These are phyloP conservation scores for Botrytis hyacinthi DNA, from an alignment of 2,329 filamentous ascomycete genomes.

Conservation along the genomic window DNA sequence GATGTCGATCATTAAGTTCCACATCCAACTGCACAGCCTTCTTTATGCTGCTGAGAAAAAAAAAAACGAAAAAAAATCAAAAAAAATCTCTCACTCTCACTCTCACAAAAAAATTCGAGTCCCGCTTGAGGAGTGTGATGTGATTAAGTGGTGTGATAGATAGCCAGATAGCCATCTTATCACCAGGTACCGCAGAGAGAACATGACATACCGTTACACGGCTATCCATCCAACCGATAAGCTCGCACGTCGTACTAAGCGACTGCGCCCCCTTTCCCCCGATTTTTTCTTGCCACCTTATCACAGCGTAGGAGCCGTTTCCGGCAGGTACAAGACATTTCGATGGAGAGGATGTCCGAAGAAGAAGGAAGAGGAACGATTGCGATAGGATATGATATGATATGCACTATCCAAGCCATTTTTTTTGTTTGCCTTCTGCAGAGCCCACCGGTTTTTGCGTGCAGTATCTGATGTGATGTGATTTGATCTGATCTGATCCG, in stretches of 20 bases:
- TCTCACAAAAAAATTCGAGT: neutral
- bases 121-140: neutral
- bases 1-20: neutral
- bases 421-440: neutral
- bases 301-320: neutral
- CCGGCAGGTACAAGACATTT: neutral
- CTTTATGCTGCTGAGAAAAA: neutral
- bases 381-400: neutral
- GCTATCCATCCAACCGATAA: neutral
- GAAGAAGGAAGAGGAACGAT: neutral
- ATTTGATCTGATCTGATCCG: neutral
- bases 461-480: neutral
- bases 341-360: neutral
- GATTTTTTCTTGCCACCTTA: neutral
- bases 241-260: constrained; percentile 7
- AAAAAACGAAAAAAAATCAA: neutral
- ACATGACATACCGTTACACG: neutral
- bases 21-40: neutral
- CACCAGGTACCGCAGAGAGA: neutral
- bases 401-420: neutral
- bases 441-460: neutral
- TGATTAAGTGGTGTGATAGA: neutral
- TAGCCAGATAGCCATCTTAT: neutral
- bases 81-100: neutral
- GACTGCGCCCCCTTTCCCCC: constrained; percentile 11